phyloP scores from a whole-genome alignment of 139 green algal species.

The Ettlia oleoabundans region DNA sequence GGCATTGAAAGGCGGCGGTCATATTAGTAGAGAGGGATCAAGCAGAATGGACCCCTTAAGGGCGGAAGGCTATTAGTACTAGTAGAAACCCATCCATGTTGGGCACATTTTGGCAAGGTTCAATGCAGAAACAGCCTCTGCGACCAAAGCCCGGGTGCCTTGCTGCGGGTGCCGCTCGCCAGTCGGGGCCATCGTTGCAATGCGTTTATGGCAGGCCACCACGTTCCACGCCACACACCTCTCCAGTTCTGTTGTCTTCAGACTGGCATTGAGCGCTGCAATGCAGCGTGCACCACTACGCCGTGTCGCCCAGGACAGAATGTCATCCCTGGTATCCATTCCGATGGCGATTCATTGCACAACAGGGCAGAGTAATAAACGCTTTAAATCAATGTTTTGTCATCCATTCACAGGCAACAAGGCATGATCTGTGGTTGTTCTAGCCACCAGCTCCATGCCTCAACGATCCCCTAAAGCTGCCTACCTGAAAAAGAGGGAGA shows the following conservation, averaged over 20 bases:
- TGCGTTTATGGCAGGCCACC: conserved; percentile 2
- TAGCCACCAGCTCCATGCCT: not conserved
- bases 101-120: conserved; percentile 95
- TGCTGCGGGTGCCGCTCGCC: conserved; percentile 58
- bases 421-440: too few species aligned
- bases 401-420: too few species aligned
- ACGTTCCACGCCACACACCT: conserved; percentile 25
- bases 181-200: conserved; percentile 6
- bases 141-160: conserved; percentile 78
- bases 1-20: too few species aligned
- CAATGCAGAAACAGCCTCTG: conserved; percentile 67
- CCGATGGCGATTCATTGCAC: too few species aligned
- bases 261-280: conserved; percentile 22
- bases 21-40: too few species aligned
- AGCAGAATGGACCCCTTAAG: too few species aligned
- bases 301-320: conserved; percentile 50
- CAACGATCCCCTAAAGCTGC: too few species aligned
- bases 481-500: conserved; percentile 81
- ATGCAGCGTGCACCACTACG: conserved; percentile 34
- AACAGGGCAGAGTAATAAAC: too few species aligned
- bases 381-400: too few species aligned
- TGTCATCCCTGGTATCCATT: conserved; percentile 53
- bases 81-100: conserved; percentile 64
- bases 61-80: too few species aligned
- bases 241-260: conserved; percentile 51